A percentile compares a stretch with the other conserved stretches of the same genome.
phyloP scores from a whole-genome alignment of 2,329 filamentous ascomycete genomes.

The Neopestalotiopsis sp. region DNA sequence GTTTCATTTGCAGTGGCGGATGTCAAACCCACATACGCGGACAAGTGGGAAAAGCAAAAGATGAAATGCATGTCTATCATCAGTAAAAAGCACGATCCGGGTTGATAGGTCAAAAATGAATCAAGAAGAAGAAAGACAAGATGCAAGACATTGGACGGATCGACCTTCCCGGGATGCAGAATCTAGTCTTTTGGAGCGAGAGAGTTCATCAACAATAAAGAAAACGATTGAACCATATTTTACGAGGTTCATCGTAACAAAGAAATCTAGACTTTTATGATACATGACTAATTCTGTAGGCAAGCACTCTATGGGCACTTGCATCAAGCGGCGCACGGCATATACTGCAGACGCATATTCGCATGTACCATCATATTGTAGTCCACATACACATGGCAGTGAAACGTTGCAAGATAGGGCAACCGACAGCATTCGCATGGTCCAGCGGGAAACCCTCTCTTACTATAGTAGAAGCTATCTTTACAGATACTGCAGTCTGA shows the following conservation, averaged over 20 bases:
- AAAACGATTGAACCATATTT: too few relatives aligned
- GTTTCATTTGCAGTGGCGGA: not conserved
- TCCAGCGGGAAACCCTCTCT: not conserved
- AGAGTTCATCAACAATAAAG: too few relatives aligned
- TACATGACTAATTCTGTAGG: not conserved
- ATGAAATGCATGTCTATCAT: not conserved
- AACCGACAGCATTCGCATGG: too few relatives aligned
- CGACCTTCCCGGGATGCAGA: too few relatives aligned
- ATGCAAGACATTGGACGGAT: too few relatives aligned
- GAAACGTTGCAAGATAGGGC: slow-evolving; percentile 6
- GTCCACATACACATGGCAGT: slow-evolving; percentile 5
- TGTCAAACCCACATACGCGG: not conserved
- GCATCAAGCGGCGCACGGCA: not conserved
- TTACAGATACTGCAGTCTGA: too few relatives aligned
- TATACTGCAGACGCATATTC: not conserved
- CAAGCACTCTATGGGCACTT: not conserved
- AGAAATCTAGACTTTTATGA: not conserved
- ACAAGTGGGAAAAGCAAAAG: not conserved
- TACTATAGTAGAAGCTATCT: too few relatives aligned
- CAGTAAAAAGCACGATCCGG: not conserved
- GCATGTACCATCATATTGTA: not conserved
- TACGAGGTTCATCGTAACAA: too few relatives aligned
- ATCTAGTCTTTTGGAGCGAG: too few relatives aligned
- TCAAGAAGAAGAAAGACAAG: too few relatives aligned
- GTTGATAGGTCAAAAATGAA: not conserved